Evolutionary conservation across 805 yeast genomes (phyloP), one percentile per base, ranked within the genome.

Genomic region (Ogataea neopini): DNA sequence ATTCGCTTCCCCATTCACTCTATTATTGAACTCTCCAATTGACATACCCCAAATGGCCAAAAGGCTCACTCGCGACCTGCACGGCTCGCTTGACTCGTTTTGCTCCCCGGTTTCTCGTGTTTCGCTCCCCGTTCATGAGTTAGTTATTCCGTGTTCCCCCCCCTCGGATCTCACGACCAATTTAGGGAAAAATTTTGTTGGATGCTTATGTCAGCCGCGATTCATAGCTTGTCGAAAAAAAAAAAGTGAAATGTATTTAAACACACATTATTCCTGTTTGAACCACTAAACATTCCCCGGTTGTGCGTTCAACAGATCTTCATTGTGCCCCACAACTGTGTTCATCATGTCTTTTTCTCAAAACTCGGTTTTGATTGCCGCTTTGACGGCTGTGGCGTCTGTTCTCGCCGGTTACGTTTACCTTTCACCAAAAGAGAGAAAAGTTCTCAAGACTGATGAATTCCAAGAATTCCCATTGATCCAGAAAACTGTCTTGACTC

Each of bases 401-500:
- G 61, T 56, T 8, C 43, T 56, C 9, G 35, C 52, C 28, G 57
- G 54, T 10, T 54, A 49, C 46, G 51, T 43, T 9, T 35, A 50
- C 13, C 43, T 55, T 6, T 37, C 53, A 32, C 55, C 54, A 19
- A 49, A 47, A 37, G 67, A 63, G 49, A 64, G 73, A 48, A 75
- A 79, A 25, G 86, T 84, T 10, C 75, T 91, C 57, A 76, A 76
- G 54, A 79, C 84, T 34, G 84, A 80, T 53, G 75, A 76, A 44
- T 89, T 84, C 72, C 83, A 81, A 64, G 79, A 84, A 61, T 91
- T 89, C 74, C 92, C 92, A 50, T 73, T 91, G 62, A 79, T 85
- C 58, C 80, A 83, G 63, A 90, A 88, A 71, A 83, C 85, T 20
- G 76, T 83, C 34, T 73, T 92, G 19, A 76, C 86, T 34, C 92